These are phyloP conservation scores for Lactarius hengduanensis DNA, from an alignment of 768 basidiomycete genomes.

Conservation along the genomic window DNA sequence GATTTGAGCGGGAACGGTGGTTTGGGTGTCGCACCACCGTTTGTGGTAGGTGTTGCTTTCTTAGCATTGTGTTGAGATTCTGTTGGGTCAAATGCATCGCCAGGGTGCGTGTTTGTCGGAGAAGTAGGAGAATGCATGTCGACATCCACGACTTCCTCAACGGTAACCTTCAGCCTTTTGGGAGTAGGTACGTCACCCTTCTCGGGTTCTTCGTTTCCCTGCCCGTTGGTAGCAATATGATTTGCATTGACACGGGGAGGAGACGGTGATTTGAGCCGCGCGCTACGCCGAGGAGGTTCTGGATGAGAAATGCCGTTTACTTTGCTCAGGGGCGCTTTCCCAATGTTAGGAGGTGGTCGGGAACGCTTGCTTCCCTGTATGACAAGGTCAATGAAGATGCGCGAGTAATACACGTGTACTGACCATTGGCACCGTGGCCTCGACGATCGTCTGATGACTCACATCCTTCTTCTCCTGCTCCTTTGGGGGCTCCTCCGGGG, in stretches of 20 bases:
- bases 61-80: slow-evolving; percentile 34
- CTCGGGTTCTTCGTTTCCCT: slow-evolving; percentile 39
- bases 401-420: slow-evolving; percentile 34
- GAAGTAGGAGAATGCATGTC: slow-evolving; percentile 32
- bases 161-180: slow-evolving; percentile 47
- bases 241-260: slow-evolving; percentile 20
- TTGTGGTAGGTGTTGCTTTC: slow-evolving; percentile 24
- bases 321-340: slow-evolving; percentile 35
- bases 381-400: slow-evolving; percentile 19
- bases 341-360: slow-evolving; percentile 61
- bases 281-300: slow-evolving; percentile 29
- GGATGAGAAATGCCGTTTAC: slow-evolving; percentile 22
- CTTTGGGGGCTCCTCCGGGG: slow-evolving; percentile 30
- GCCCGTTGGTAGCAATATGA: slow-evolving; percentile 12
- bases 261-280: slow-evolving; percentile 30
- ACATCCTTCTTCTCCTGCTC: slow-evolving; percentile 31
- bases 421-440: slow-evolving; percentile 65
- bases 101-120: slow-evolving; percentile 33
- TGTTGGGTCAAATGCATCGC: slow-evolving; percentile 43
- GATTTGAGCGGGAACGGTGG: slow-evolving; percentile 44
- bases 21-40: slow-evolving; percentile 28
- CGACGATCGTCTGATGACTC: slow-evolving; percentile 68
- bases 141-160: slow-evolving; percentile 39
- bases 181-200: slow-evolving; percentile 39
- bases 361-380: slow-evolving; percentile 73